Percentiles rank a stretch among this genome's conserved stretches.
These are phyloP conservation scores for Paramecium biaurelia DNA, from an alignment of 73 alveolate genomes.

Conservation along the genomic window DNA sequence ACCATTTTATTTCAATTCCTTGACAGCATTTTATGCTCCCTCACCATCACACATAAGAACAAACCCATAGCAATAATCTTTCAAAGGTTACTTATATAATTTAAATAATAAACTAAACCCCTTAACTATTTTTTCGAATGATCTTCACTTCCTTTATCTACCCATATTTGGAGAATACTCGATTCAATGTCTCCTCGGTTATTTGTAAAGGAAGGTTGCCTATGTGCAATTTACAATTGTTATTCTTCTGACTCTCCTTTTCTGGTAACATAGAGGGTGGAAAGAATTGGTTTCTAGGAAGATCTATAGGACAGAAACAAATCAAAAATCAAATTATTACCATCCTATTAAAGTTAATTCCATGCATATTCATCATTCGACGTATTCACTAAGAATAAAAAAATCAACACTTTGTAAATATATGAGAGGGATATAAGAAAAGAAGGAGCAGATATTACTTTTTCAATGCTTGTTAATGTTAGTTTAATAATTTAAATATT, in stretches of 20 bases:
- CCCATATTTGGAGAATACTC: background rate
- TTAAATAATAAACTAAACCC: background rate
- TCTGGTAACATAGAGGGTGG: background rate
- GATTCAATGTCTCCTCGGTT: background rate
- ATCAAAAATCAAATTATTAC: background rate
- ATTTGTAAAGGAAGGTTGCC: background rate
- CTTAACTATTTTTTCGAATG: constrained; percentile 14
- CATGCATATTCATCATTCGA: background rate
- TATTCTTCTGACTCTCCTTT: background rate
- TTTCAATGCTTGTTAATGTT: background rate
- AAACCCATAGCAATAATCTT: constrained; percentile 30
- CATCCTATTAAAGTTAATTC: background rate
- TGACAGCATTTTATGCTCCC: background rate
- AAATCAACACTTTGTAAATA: background rate
- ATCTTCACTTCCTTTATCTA: background rate
- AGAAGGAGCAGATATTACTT: background rate
- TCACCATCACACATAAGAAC: constrained; percentile 18
- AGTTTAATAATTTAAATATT: background rate
- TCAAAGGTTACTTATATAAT: background rate
- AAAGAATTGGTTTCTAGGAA: background rate
- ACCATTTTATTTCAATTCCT: background rate
- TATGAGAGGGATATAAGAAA: background rate
- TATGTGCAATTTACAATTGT: background rate
- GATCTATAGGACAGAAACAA: background rate
- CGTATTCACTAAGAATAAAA: constrained; percentile 11